phyloP scores from a whole-genome alignment of 2,329 filamentous ascomycete species.

The Colletotrichum chrysophilum region DNA sequence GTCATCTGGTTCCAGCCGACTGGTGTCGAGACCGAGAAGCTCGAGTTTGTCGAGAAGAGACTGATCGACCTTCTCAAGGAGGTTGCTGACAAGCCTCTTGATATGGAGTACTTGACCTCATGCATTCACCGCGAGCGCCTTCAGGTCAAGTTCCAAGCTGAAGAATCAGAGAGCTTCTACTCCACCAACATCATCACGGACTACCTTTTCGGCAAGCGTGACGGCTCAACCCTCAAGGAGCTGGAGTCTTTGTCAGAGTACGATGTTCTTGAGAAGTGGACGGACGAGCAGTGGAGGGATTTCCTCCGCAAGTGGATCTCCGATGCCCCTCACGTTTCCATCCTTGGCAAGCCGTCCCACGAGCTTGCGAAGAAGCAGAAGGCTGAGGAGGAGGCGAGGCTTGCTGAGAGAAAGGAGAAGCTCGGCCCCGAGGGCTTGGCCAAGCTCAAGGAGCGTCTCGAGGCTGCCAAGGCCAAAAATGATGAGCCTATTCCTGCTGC shows the following conservation, averaged over 20 bases:
- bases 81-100: slow-evolving; percentile 78
- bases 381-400: slow-evolving; percentile 76
- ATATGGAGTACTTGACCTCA: slow-evolving; percentile 89
- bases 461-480: slow-evolving; percentile 86
- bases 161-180: slow-evolving; percentile 82
- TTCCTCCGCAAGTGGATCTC: slow-evolving; percentile 86
- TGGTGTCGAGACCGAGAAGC: slow-evolving; percentile 85
- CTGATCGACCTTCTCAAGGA: slow-evolving; percentile 85
- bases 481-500: slow-evolving; percentile 83
- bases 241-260: slow-evolving; percentile 63
- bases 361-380: slow-evolving; percentile 83
- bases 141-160: slow-evolving; percentile 82
- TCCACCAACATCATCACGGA: slow-evolving; percentile 87
- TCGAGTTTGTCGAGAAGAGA: slow-evolving; percentile 82
- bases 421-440: slow-evolving; percentile 85
- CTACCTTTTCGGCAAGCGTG: slow-evolving; percentile 85
- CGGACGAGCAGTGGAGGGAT: slow-evolving; percentile 79
- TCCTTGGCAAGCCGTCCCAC: slow-evolving; percentile 85
- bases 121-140: slow-evolving; percentile 83
- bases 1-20: slow-evolving; percentile 87
- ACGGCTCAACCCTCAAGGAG: slow-evolving; percentile 76
- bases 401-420: slow-evolving; percentile 78
- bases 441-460: slow-evolving; percentile 75
- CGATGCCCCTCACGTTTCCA: slow-evolving; percentile 84
- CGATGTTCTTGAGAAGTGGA: slow-evolving; percentile 79